Conservation (phyloP, 257 asterid genomes). For the Solanum neorickii region DNA sequence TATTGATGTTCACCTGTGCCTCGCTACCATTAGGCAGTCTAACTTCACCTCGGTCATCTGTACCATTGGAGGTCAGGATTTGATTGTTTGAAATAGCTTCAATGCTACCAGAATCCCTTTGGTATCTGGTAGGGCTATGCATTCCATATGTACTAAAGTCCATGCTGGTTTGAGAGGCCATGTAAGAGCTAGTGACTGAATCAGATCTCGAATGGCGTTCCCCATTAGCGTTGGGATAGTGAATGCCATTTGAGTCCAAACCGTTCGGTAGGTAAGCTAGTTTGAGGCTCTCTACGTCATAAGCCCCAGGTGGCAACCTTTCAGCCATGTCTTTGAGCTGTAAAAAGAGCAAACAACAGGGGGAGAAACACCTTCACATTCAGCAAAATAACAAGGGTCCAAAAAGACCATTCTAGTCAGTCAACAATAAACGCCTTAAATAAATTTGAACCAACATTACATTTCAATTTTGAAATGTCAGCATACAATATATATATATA, state of each 20-base stretch:
- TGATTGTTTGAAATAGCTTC: slow-evolving; percentile 23
- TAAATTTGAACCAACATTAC: background rate
- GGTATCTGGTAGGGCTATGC: slow-evolving; percentile 8
- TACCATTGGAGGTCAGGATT: slow-evolving; percentile 22
- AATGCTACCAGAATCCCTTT: slow-evolving; percentile 16
- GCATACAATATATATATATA: background rate
- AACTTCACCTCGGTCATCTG: slow-evolving; percentile 23
- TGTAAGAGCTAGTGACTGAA: slow-evolving; percentile 18
- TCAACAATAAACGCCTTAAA: background rate
- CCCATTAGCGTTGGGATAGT: slow-evolving; percentile 29
- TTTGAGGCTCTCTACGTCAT: slow-evolving; percentile 54
- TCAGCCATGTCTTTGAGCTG: slow-evolving; percentile 97
- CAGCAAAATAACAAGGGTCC: background rate
- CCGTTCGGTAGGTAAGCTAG: slow-evolving; percentile 59
- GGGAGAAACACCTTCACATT: background rate
- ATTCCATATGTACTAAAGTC: slow-evolving; percentile 27
- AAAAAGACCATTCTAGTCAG: background rate
- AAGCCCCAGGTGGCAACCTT: slow-evolving; percentile 78
- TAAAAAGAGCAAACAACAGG: slow-evolving; percentile 3
- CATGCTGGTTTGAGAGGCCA: slow-evolving; percentile 27
- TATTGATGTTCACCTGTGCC: slow-evolving; percentile 26
- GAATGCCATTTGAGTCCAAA: slow-evolving; percentile 42
- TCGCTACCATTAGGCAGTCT: slow-evolving; percentile 42
- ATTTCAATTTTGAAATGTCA: background rate
- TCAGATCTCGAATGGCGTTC: slow-evolving; percentile 43